phyloP scores from a whole-genome alignment of 371 early-diverging fungal species.

The Mortierella sp. region DNA sequence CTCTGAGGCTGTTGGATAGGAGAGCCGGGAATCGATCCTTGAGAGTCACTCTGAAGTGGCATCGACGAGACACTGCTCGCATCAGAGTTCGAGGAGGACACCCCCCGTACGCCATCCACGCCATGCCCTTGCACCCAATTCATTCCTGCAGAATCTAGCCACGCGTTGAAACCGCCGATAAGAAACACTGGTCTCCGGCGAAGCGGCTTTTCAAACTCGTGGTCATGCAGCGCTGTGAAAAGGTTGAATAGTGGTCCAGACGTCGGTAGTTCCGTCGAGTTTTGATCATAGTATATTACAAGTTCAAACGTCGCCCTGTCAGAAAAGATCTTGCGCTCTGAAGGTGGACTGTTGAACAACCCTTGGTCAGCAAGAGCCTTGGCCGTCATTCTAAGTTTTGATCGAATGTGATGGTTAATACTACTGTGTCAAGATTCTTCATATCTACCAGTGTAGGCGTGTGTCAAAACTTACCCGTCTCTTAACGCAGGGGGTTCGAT shows the following conservation, averaged over 20 bases:
- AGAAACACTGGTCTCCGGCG: constrained; percentile 70
- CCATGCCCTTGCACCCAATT: constrained; percentile 52
- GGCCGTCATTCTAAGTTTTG: constrained; percentile 50
- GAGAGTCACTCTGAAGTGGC: constrained; percentile 6
- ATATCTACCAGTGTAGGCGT: too few species aligned
- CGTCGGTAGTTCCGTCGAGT: constrained; percentile 13
- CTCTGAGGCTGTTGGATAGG: constrained; percentile 3
- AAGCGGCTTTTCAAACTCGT: constrained; percentile 64
- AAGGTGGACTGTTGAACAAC: constrained; percentile 57
- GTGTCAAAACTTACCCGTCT: constrained; percentile 57
- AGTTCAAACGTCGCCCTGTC: constrained; percentile 76
- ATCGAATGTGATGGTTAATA: not conserved
- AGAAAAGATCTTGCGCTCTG: constrained; percentile 69
- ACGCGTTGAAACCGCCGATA: constrained; percentile 82
- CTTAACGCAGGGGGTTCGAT: constrained; percentile 81
- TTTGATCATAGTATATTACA: constrained; percentile 80
- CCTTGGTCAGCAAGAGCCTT: constrained; percentile 59
- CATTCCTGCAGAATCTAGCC: constrained; percentile 64
- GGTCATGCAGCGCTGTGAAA: constrained; percentile 65
- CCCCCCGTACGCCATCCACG: constrained; percentile 14
- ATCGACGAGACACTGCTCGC: not conserved
- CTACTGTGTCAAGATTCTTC: not conserved
- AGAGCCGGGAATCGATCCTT: constrained; percentile 11
- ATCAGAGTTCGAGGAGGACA: constrained; percentile 20
- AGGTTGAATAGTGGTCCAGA: constrained; percentile 34